Evolutionary conservation across 2,329 filamentous ascomycete genomes (phyloP).

Genomic region (Rachicladosporium sp.): DNA sequence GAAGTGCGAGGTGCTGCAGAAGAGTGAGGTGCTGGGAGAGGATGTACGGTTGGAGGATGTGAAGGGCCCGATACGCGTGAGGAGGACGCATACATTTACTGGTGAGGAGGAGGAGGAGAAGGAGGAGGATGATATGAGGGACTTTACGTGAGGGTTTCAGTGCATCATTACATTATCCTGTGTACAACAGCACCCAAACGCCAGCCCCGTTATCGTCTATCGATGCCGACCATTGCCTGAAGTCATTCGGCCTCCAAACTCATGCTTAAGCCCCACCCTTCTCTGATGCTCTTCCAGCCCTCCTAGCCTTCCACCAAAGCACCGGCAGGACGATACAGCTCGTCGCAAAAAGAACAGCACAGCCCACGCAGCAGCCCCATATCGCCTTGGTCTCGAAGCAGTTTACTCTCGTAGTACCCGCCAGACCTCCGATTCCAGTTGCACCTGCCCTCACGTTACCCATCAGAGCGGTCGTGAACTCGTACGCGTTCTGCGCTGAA

Average conservation of each 20-base stretch:
- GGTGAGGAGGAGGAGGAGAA: no score
- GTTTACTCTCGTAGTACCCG: conserved; percentile 48
- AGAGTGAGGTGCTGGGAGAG: conserved; percentile 28
- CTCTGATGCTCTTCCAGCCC: conserved; percentile 15
- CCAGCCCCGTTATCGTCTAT: no score
- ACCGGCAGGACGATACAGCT: conserved; percentile 34
- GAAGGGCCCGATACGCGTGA: conserved; percentile 36
- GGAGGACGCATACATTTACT: conserved; percentile 10
- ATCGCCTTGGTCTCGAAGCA: conserved; percentile 79
- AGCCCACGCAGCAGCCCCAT: conserved; percentile 72
- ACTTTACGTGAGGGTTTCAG: no score
- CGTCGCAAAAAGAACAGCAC: conserved; percentile 44
- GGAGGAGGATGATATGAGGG: no score
- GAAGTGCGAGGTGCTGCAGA: conserved; percentile 38
- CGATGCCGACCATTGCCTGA: no score
- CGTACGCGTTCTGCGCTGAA: conserved; percentile 37
- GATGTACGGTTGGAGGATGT: conserved; percentile 25
- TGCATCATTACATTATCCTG: no score
- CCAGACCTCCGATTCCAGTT: conserved; percentile 43
- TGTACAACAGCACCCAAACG: no score
- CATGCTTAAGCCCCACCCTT: conserved; percentile 4
- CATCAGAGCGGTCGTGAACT: conserved; percentile 41
- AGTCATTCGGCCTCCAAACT: no score
- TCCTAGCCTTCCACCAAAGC: conserved; percentile 39
- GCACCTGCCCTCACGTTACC: conserved; percentile 41